These are phyloP conservation scores for Vitis hybrid DNA, from an alignment of 177 flowering plant species.

Conservation along the genomic window DNA sequence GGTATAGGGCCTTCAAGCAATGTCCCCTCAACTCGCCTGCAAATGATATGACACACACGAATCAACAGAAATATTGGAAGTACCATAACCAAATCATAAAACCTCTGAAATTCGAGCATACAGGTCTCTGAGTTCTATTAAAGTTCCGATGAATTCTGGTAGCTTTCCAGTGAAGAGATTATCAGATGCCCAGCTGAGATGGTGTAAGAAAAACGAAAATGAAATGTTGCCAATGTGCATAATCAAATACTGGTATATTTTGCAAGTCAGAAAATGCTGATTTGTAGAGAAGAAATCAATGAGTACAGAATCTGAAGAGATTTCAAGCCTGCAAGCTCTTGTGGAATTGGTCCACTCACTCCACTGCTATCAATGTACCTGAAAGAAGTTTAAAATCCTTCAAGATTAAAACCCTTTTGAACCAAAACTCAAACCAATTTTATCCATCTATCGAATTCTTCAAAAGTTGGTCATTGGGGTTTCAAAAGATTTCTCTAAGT, in stretches of 20 bases:
- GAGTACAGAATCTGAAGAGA: constrained; percentile 44
- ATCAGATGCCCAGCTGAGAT: constrained; percentile 59
- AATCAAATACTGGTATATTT: background rate
- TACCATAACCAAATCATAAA: background rate
- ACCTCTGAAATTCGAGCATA: constrained; percentile 23
- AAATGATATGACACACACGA: background rate
- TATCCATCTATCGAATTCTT: too few species aligned
- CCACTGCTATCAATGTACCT: constrained; percentile 61
- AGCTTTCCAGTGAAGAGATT: constrained; percentile 50
- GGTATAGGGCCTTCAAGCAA: constrained; percentile 53
- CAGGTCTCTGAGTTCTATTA: constrained; percentile 37
- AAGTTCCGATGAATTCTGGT: constrained; percentile 44
- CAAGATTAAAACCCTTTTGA: too few species aligned
- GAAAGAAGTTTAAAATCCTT: constrained; percentile 5
- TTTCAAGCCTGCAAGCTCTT: constrained; percentile 44
- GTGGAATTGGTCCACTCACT: constrained; percentile 47
- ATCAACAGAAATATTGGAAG: background rate
- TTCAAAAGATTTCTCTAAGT: too few species aligned
- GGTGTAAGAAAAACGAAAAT: background rate
- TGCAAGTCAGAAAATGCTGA: background rate
- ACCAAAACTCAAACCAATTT: too few species aligned
- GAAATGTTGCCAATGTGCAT: background rate
- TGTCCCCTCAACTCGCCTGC: constrained; percentile 49
- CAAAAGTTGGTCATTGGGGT: too few species aligned
- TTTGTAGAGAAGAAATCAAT: background rate